These are phyloP conservation scores for Saccharomycopsis hybrid DNA, from an alignment of 1,139 yeast genomes.

Conservation along the genomic window DNA sequence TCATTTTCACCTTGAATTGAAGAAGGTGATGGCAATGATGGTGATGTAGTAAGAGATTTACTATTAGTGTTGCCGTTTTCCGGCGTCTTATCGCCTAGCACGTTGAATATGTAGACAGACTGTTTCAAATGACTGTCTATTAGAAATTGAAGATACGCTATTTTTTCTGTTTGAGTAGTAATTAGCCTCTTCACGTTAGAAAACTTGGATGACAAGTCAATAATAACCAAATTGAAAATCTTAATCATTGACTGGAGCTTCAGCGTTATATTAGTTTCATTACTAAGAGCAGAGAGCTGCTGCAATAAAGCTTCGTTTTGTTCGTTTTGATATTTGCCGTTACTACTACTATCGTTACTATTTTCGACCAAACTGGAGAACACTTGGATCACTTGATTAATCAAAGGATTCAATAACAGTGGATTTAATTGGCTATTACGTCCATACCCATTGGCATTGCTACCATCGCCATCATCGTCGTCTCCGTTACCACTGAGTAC, in stretches of 20 bases:
- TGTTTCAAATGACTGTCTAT: slow-evolving; percentile 7
- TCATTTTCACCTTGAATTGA: too few relatives aligned
- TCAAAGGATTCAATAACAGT: slow-evolving; percentile 18
- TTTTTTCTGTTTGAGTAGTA: slow-evolving; percentile 15
- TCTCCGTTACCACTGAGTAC: slow-evolving; percentile 16
- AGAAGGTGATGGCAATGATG: too few relatives aligned
- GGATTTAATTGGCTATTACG: slow-evolving; percentile 20
- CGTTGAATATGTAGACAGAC: too few relatives aligned
- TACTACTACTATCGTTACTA: too few relatives aligned
- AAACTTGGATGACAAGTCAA: slow-evolving; percentile 20
- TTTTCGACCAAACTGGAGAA: slow-evolving; percentile 22
- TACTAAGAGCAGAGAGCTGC: slow-evolving; percentile 13
- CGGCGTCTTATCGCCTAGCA: too few relatives aligned
- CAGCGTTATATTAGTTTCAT: slow-evolving; percentile 18
- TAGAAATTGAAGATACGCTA: slow-evolving; percentile 8
- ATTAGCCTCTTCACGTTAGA: slow-evolving; percentile 19
- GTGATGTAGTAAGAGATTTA: too few relatives aligned
- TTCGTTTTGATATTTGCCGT: too few relatives aligned
- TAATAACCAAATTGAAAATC: slow-evolving; percentile 18
- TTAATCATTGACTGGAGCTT: slow-evolving; percentile 15
- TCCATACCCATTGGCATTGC: too few relatives aligned
- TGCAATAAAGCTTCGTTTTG: too few relatives aligned
- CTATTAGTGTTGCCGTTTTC: too few relatives aligned
- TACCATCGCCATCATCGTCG: slow-evolving; percentile 5
- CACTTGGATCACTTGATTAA: slow-evolving; percentile 13